These are phyloP conservation scores for Glebionis coronaria DNA, from an alignment of 129 eudicot genomes.

Conservation along the genomic window DNA sequence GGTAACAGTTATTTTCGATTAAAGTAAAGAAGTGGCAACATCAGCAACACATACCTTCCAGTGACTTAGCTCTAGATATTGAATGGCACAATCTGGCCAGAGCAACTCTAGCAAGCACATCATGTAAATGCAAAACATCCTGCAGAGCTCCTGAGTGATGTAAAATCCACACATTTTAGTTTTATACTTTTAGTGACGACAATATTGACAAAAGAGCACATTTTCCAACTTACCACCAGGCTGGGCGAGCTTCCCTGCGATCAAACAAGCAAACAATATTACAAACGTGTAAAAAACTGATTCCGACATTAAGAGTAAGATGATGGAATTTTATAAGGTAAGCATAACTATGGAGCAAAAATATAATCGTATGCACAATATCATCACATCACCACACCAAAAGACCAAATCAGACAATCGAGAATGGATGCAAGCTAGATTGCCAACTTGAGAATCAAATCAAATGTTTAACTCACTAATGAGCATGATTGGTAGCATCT, in stretches of 20 bases:
- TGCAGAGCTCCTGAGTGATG: constrained; percentile 82
- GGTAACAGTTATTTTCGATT: constrained; percentile 13
- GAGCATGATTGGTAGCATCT: neutral
- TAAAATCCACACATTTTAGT: constrained; percentile 18
- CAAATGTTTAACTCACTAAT: neutral
- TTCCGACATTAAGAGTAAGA: constrained; percentile 6
- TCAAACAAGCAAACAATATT: constrained; percentile 17
- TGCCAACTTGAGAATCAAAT: neutral
- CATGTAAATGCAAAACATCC: constrained; percentile 92
- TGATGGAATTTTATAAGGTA: constrained; percentile 17
- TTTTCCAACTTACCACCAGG: constrained; percentile 69
- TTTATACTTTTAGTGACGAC: neutral
- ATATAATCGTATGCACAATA: no score
- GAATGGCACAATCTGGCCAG: constrained; percentile 89
- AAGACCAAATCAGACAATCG: no score
- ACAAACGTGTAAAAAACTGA: constrained; percentile 11
- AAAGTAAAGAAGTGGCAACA: constrained; percentile 10
- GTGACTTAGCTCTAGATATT: constrained; percentile 84
- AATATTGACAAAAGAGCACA: constrained; percentile 11
- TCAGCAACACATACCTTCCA: constrained; percentile 63
- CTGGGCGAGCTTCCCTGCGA: constrained; percentile 77
- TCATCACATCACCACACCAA: no score
- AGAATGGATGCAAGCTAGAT: neutral
- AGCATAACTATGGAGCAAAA: no score
- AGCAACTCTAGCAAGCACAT: constrained; percentile 98